Evolutionary conservation across 139 green algal species (phyloP).

Genomic region (Limnomonas spitsbergensis): DNA sequence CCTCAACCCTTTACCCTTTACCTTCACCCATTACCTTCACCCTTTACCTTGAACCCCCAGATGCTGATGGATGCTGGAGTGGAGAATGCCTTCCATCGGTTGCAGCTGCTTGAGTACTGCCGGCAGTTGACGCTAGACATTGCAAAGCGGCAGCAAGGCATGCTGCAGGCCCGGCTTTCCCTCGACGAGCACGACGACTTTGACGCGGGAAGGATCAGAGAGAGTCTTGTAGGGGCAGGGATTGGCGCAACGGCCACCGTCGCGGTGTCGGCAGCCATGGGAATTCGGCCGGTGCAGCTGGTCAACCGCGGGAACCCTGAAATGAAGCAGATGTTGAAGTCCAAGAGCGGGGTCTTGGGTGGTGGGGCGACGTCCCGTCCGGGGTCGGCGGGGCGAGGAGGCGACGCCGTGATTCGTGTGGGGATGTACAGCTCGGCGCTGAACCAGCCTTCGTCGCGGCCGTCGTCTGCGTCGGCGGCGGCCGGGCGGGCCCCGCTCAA

Average conservation of each 20-base stretch:
- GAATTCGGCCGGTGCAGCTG: neutral
- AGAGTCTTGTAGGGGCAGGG: too few species aligned
- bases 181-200: neutral
- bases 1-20: too few species aligned
- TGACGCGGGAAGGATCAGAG: neutral
- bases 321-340: neutral
- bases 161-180: too few species aligned
- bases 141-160: neutral
- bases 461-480: neutral
- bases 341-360: neutral
- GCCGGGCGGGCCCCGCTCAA: neutral
- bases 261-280: neutral
- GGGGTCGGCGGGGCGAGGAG: too few species aligned
- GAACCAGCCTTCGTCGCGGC: neutral
- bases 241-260: neutral
- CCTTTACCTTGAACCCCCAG: too few species aligned
- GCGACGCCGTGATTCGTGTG: neutral
- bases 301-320: neutral
- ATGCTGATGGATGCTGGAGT: constrained; percentile 28
- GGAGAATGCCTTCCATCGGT: constrained; percentile 26
- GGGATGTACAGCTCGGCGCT: neutral
- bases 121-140: constrained; percentile 21
- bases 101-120: constrained; percentile 27
- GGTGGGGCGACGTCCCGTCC: neutral
- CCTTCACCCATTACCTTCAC: too few species aligned